These are phyloP conservation scores for Rhodamnia argentea DNA, from an alignment of 345 rosid genomes.

Conservation along the genomic window DNA sequence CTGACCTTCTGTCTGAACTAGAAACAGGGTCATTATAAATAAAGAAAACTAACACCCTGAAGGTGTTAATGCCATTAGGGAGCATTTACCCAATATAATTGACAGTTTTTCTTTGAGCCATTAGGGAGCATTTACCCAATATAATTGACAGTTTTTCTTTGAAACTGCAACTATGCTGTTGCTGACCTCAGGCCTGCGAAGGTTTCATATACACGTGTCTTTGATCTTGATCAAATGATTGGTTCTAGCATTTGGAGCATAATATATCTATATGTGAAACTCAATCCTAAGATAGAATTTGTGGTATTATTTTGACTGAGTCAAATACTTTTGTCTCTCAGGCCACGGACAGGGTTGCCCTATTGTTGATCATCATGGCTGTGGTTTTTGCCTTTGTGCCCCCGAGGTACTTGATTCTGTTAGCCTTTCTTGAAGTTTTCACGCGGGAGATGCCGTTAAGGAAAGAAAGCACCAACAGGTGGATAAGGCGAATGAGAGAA, in stretches of 20 bases:
- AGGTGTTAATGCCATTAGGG: neutral
- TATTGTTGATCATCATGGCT: conserved; percentile 44
- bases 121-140: neutral
- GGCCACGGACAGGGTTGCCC: conserved; percentile 71
- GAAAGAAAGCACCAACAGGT: conserved; percentile 64
- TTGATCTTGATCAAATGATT: neutral
- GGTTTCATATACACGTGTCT: neutral
- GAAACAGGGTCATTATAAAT: neutral
- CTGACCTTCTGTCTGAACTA: neutral
- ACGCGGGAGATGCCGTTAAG: conserved; percentile 66
- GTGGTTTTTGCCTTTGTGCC: conserved; percentile 49
- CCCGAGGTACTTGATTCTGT: conserved; percentile 30
- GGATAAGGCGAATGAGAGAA: conserved; percentile 63
- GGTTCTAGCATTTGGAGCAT: neutral
- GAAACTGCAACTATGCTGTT: neutral
- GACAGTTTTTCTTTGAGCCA: neutral
- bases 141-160: neutral
- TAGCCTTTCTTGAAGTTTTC: conserved; percentile 57
- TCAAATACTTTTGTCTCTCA: conserved; percentile 7
- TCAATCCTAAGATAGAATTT: neutral
- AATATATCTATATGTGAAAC: neutral
- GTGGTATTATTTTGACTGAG: neutral
- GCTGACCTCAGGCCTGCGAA: neutral
- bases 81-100: neutral
- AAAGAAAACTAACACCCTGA: neutral